Evolutionary conservation across 169 alveolate genomes (phyloP).

Genomic region (Plasmodium cynomolgi): DNA sequence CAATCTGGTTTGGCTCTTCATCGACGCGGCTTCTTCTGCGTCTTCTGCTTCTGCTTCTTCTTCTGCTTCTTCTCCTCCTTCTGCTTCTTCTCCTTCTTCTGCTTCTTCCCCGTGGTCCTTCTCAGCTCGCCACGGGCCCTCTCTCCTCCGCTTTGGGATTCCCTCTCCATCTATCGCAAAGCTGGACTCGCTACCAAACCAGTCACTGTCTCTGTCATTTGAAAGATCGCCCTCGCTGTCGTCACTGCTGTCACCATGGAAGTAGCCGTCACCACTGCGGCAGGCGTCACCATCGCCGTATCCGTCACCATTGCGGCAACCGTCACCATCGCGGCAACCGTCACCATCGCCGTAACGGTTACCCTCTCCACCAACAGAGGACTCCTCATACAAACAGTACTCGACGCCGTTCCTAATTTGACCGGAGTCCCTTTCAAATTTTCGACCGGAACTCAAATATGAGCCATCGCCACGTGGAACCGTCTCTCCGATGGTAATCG

Average conservation of each 20-base stretch:
- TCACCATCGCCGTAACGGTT: not conserved
- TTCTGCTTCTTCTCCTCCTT: not conserved
- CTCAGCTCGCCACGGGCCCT: not conserved
- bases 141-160: not conserved
- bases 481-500: not conserved
- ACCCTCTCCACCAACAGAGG: not conserved
- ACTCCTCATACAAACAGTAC: not conserved
- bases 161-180: not conserved
- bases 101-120: not conserved
- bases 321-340: not conserved
- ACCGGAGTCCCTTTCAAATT: not conserved
- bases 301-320: not conserved
- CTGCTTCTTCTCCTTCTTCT: not conserved
- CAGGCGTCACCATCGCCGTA: not conserved
- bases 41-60: no score
- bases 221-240: not conserved
- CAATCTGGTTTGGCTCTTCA: not conserved
- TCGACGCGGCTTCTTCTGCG: not conserved
- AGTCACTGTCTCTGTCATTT: not conserved
- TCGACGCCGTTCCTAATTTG: not conserved
- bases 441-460: not conserved
- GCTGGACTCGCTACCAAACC: not conserved
- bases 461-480: not conserved
- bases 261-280: no score
- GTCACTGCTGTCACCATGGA: not conserved